phyloP scores from a whole-genome alignment of 352 stramenopile species.

The Phytopythium aichiense region DNA sequence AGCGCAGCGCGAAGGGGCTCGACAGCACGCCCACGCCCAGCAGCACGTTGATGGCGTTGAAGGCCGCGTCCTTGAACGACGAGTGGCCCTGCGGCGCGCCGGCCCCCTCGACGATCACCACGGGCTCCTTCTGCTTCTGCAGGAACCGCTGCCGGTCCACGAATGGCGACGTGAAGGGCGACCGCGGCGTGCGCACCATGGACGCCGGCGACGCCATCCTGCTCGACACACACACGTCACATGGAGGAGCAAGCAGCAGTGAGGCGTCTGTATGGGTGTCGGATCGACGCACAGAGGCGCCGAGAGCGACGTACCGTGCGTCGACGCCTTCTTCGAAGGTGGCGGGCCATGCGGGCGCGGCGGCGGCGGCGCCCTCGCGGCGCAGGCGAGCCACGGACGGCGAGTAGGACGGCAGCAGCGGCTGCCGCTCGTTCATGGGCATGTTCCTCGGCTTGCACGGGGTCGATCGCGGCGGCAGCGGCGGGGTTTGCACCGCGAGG shows the following conservation, averaged over 20 bases:
- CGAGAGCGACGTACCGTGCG: constrained; percentile 22
- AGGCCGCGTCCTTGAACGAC: constrained; percentile 70
- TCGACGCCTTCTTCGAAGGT: constrained; percentile 76
- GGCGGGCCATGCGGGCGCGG: constrained; percentile 49
- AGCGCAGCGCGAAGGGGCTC: constrained; percentile 78
- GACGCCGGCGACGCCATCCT: constrained; percentile 56
- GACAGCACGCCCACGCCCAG: constrained; percentile 83
- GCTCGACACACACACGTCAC: background rate
- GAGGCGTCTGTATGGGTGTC: background rate
- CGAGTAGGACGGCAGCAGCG: constrained; percentile 62
- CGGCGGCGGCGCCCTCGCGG: constrained; percentile 21
- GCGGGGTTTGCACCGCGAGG: no score
- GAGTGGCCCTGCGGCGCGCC: constrained; percentile 34
- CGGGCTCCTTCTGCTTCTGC: constrained; percentile 15
- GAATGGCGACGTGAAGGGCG: constrained; percentile 35
- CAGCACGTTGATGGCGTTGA: constrained; percentile 86
- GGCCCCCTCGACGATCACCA: constrained; percentile 13
- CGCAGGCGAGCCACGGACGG: constrained; percentile 38
- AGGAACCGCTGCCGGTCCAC: constrained; percentile 38
- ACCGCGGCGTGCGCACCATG: constrained; percentile 23
- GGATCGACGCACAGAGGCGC: background rate
- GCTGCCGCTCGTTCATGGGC: constrained; percentile 19
- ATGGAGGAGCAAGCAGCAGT: background rate
- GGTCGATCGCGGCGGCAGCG: background rate
- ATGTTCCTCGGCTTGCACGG: background rate